phyloP scores from a whole-genome alignment of 257 asterid genomes.

The Scutellaria galericulata region DNA sequence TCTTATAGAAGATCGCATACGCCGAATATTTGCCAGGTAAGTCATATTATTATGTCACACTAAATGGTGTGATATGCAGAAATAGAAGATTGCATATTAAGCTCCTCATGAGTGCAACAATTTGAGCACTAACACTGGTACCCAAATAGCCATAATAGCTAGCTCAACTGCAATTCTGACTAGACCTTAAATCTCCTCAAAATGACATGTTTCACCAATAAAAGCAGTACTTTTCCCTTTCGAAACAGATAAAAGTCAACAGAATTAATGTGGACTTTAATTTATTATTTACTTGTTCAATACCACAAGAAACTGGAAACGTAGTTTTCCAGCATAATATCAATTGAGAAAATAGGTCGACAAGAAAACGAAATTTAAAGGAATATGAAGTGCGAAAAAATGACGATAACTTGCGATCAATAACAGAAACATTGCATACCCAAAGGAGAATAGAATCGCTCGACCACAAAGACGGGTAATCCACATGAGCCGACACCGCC shows the following conservation, averaged over 20 bases:
- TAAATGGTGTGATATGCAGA: no score
- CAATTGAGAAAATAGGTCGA: neutral
- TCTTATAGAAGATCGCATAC: neutral
- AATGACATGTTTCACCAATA: no score
- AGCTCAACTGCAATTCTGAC: neutral
- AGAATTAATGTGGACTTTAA: no score
- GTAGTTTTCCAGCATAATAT: neutral
- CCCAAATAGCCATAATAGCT: no score
- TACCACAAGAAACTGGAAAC: neutral
- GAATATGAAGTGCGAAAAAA: neutral
- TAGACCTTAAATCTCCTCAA: neutral
- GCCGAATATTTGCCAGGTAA: neutral
- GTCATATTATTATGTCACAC: neutral
- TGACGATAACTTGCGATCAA: neutral
- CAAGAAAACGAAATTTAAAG: neutral
- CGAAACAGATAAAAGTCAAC: no score
- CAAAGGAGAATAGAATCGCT: conserved; percentile 83
- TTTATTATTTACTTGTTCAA: no score
- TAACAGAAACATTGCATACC: conserved; percentile 48
- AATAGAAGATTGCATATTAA: neutral
- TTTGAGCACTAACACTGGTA: neutral
- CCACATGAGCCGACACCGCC: conserved; percentile 90
- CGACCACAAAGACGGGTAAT: conserved; percentile 78
- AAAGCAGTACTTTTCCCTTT: no score
- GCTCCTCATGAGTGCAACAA: conserved; percentile 1